Percentiles rank a stretch among this genome's conserved stretches.
Evolutionary conservation across 768 basidiomycete genomes (phyloP).

Genomic region (Cytidiella melzeri): DNA sequence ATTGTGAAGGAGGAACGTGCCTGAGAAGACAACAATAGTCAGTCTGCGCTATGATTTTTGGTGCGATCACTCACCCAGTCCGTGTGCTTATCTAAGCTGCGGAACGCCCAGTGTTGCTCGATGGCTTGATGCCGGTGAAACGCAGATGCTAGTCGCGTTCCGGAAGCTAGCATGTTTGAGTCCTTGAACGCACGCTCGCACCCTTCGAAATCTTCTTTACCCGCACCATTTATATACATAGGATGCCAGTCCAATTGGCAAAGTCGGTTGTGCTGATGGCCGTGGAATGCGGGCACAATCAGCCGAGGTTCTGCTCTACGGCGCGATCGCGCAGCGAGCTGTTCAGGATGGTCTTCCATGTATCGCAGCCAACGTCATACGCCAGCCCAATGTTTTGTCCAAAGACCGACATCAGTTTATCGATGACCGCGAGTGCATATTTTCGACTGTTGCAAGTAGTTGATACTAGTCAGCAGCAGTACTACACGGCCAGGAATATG

Average conservation of each 20-base stretch:
- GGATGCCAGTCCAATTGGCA: slow-evolving; percentile 27
- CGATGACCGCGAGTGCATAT: slow-evolving; percentile 18
- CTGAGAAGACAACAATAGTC: neutral
- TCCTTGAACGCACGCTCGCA: slow-evolving; percentile 23
- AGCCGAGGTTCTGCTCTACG: slow-evolving; percentile 4
- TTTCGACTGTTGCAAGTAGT: slow-evolving; percentile 15
- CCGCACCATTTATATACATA: slow-evolving; percentile 17
- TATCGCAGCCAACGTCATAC: slow-evolving; percentile 25
- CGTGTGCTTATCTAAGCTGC: slow-evolving; percentile 19
- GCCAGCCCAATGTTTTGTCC: slow-evolving; percentile 14
- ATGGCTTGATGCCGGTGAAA: slow-evolving; percentile 28
- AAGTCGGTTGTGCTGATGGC: too few species aligned
- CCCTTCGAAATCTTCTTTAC: too few species aligned
- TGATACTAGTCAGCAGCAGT: neutral
- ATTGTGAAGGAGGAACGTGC: slow-evolving; percentile 10
- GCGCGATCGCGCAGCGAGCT: slow-evolving; percentile 15
- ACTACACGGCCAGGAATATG: too few species aligned
- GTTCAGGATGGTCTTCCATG: slow-evolving; percentile 12
- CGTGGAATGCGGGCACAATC: too few species aligned
- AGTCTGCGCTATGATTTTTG: neutral
- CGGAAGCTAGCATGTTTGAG: slow-evolving; percentile 20
- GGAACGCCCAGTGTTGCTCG: too few species aligned
- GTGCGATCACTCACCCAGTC: slow-evolving; percentile 16
- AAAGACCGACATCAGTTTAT: slow-evolving; percentile 13
- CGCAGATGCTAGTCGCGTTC: slow-evolving; percentile 16